These are phyloP conservation scores for Schwanniomyces polymorphus DNA, from an alignment of 805 yeast species.

Conservation along the genomic window DNA sequence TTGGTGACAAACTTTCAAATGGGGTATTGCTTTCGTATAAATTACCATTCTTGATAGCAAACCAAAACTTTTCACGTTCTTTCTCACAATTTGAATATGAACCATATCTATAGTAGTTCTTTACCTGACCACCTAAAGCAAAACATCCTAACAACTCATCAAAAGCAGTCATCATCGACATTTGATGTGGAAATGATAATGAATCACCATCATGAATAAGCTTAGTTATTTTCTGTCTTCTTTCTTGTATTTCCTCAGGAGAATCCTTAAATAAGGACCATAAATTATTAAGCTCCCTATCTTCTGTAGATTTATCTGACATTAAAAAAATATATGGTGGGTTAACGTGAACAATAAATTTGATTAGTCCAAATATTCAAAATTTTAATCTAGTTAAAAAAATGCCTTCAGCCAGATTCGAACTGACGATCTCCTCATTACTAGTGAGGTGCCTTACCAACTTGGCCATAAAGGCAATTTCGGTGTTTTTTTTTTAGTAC, in stretches of 20 bases:
- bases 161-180: constrained; percentile 65
- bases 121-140: constrained; percentile 86
- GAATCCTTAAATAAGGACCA: constrained; percentile 32
- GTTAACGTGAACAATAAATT: not conserved
- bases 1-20: constrained; percentile 20
- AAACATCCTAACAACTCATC: constrained; percentile 86
- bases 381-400: constrained; percentile 8
- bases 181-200: constrained; percentile 29
- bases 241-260: constrained; percentile 24
- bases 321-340: not conserved
- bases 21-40: constrained; percentile 6
- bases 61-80: constrained; percentile 74
- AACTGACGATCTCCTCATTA: constrained; percentile 43
- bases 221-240: constrained; percentile 20
- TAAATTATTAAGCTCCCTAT: constrained; percentile 26
- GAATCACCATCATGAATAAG: constrained; percentile 18
- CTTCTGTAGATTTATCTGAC: constrained; percentile 11
- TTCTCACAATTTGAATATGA: constrained; percentile 68
- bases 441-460: constrained; percentile 44
- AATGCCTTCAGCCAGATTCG: constrained; percentile 34
- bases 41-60: constrained; percentile 63
- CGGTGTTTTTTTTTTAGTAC: not conserved
- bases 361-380: not conserved
- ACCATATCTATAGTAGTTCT: constrained; percentile 84
- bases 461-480: constrained; percentile 34